Evolutionary conservation across 352 stramenopile species (phyloP), one percentile per base, ranked within the genome.

Genomic region (Phytophthora uliginosa): DNA sequence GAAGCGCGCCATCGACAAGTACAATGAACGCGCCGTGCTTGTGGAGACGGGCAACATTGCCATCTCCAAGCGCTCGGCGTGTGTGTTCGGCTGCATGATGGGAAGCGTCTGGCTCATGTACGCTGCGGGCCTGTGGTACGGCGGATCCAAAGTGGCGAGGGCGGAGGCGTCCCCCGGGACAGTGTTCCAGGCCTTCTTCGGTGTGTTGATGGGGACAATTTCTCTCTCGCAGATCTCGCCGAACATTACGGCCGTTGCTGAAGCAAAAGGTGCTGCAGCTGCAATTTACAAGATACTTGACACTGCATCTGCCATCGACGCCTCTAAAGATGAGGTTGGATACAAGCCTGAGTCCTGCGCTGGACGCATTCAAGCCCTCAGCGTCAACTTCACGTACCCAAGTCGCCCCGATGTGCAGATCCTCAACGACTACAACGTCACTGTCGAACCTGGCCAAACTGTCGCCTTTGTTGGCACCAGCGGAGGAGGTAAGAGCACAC

Each of bases 351-450:
- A 63, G 0, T 66, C 40, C 2, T 85, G 70, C 12, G 8, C 17
- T 3, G 85, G 88, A 0, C 57, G 64, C 10, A 81, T 96, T 20
- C 34, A 82, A 31, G 89, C 84, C 42, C 42, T 73, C 7, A 54
- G 85, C 22, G 69, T 96, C 17, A 69, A 81, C 40, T 97, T 97
- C 65, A 67, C 81, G 5, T 97, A 97, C 67, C 90, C 90, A 0
- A 86, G 58, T 18, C 80, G 90, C 2, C 86, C 84, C 0, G 60
- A 83, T 17, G 71, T 63, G 15, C 63, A 63, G 18, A 80, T 84
- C 9, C 61, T 82, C 1, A 58, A 68, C 7, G 34, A 82, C 58
- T 84, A 84, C 71, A 77, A 69, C 36, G 66, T 84, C 48, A 72
- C 50, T 15, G 81, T 84, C 31, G 73, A 81, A 28, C 59, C 58